Percentiles rank a stretch among this genome's conserved stretches.
Conservation (phyloP, 2,329 filamentous ascomycete species). For the Acrocalymma vagum region DNA sequence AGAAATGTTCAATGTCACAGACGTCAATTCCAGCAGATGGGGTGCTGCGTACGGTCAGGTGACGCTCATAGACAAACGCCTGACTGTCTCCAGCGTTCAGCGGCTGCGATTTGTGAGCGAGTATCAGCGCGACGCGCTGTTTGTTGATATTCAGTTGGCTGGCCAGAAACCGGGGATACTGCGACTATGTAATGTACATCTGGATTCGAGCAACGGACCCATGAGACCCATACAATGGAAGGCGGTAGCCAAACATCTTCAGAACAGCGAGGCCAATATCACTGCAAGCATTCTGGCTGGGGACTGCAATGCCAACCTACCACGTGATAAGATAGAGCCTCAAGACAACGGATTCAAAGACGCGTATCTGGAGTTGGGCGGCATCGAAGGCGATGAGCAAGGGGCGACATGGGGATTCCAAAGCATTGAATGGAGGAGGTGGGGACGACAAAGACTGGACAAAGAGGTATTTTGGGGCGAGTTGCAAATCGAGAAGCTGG, state of each 20-base stretch:
- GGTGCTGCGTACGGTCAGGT: slow-evolving; percentile 60
- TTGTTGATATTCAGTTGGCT: slow-evolving; percentile 58
- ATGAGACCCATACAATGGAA: slow-evolving; percentile 59
- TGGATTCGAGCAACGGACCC: slow-evolving; percentile 57
- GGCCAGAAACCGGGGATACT: slow-evolving; percentile 31
- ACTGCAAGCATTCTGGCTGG: slow-evolving; percentile 58
- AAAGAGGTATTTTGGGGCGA: slow-evolving; percentile 59
- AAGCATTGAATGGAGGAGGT: slow-evolving; percentile 48
- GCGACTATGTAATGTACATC: slow-evolving; percentile 65
- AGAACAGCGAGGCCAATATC: slow-evolving; percentile 35
- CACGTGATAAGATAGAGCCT: slow-evolving; percentile 58
- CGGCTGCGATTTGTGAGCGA: slow-evolving; percentile 58
- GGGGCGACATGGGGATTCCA: slow-evolving; percentile 67
- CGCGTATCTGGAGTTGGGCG: slow-evolving; percentile 61
- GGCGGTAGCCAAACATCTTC: slow-evolving; percentile 54
- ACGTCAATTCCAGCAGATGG: slow-evolving; percentile 55
- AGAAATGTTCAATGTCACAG: slow-evolving; percentile 57
- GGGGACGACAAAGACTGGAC: slow-evolving; percentile 62
- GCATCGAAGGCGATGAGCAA: slow-evolving; percentile 56
- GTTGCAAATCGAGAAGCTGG: slow-evolving; percentile 44
- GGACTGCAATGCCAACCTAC: slow-evolving; percentile 65
- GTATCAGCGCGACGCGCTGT: slow-evolving; percentile 64
- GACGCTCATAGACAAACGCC: slow-evolving; percentile 57
- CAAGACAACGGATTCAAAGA: slow-evolving; percentile 59
- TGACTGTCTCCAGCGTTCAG: slow-evolving; percentile 55